phyloP scores from a whole-genome alignment of 768 basidiomycete genomes.

The Phallus indusiatus region DNA sequence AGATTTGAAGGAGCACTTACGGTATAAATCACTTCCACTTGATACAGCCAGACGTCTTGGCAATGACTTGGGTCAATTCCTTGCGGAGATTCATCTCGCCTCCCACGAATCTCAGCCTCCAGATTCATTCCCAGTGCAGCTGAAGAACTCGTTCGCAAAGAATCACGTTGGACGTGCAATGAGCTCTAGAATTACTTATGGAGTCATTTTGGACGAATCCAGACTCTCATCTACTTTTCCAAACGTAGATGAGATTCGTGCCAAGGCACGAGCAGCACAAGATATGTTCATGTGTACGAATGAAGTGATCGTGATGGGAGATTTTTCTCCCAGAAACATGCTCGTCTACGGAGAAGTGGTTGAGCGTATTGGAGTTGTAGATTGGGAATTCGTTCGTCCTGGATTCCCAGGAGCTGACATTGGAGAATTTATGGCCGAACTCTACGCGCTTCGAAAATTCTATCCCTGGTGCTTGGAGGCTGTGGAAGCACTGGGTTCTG shows the following conservation, averaged over 20 bases:
- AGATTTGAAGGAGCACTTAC: slow-evolving; percentile 33
- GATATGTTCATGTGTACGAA: slow-evolving; percentile 23
- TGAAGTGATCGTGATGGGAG: slow-evolving; percentile 44
- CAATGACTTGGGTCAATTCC: slow-evolving; percentile 41
- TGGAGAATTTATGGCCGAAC: slow-evolving; percentile 56
- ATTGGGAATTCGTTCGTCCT: slow-evolving; percentile 56
- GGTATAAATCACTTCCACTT: slow-evolving; percentile 21
- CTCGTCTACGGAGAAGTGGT: slow-evolving; percentile 34
- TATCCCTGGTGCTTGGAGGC: slow-evolving; percentile 29
- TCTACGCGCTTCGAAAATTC: slow-evolving; percentile 42
- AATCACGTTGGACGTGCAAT: slow-evolving; percentile 33
- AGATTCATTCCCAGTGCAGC: not conserved
- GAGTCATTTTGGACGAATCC: slow-evolving; percentile 25
- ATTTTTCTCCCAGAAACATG: slow-evolving; percentile 68
- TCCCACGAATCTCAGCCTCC: not conserved
- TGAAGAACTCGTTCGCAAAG: slow-evolving; percentile 24
- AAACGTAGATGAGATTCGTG: slow-evolving; percentile 17
- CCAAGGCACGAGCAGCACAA: slow-evolving; percentile 18
- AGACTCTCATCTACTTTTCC: slow-evolving; percentile 4
- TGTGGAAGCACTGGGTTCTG: slow-evolving; percentile 27
- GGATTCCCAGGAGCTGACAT: slow-evolving; percentile 52
- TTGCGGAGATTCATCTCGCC: slow-evolving; percentile 39
- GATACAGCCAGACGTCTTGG: slow-evolving; percentile 37
- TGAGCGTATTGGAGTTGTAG: slow-evolving; percentile 39
- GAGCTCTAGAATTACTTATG: slow-evolving; percentile 34